Conservation (phyloP, 352 stramenopile species). For the Thraustochytrium sp. region DNA sequence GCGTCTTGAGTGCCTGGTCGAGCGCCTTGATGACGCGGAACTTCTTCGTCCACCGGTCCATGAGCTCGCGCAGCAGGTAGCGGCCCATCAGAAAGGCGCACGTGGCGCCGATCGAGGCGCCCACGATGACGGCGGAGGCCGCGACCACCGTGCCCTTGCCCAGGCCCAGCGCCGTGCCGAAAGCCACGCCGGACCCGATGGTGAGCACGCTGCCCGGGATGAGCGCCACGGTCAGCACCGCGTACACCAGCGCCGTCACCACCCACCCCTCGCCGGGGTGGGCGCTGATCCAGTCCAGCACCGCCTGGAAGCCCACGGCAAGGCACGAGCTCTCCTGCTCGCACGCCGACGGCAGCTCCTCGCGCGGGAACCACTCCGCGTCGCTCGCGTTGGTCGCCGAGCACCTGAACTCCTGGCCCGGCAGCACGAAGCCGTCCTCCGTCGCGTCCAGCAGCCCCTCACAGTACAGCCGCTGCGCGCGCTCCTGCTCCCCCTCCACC, state of each 20-base stretch:
- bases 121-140: background rate
- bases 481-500: background rate
- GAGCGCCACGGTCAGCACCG: slow-evolving; percentile 1
- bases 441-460: background rate
- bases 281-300: slow-evolving; percentile 3
- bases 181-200: background rate
- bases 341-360: background rate
- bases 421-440: background rate
- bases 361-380: background rate
- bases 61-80: slow-evolving; percentile 20
- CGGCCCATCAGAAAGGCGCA: slow-evolving; percentile 16
- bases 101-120: slow-evolving; percentile 7
- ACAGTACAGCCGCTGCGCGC: slow-evolving; percentile 16
- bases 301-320: background rate
- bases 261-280: background rate
- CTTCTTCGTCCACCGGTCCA: slow-evolving; percentile 14
- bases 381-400: background rate
- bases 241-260: background rate
- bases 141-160: background rate
- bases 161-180: slow-evolving; percentile 7
- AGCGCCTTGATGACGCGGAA: background rate
- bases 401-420: background rate
- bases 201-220: slow-evolving; percentile 8
- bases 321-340: background rate
- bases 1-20: background rate